Conservation (phyloP, 1,284 basidiomycete genomes). For the Golubevia sp. region DNA sequence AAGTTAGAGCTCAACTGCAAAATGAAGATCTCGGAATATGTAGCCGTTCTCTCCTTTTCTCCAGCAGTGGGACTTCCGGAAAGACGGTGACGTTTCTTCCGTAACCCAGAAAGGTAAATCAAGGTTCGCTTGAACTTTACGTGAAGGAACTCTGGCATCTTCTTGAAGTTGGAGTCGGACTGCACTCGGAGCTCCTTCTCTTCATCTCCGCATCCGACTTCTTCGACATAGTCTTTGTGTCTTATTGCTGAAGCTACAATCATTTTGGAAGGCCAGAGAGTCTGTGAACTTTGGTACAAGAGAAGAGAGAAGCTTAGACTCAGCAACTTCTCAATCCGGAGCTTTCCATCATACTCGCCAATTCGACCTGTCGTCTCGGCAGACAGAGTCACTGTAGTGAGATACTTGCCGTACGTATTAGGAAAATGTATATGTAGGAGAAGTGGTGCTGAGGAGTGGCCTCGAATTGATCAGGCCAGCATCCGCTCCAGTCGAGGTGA, state of each 20-base stretch:
- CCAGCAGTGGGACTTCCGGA: too few relatives aligned
- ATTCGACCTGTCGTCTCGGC: conserved; percentile 34
- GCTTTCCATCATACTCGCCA: conserved; percentile 38
- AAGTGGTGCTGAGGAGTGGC: too few relatives aligned
- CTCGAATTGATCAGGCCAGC: conserved; percentile 29
- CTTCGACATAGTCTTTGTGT: conserved; percentile 44
- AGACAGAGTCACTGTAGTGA: conserved; percentile 35
- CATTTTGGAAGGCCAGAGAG: conserved; percentile 53
- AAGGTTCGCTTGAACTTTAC: conserved; percentile 6
- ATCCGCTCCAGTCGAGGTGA: conserved; percentile 10
- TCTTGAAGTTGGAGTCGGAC: conserved; percentile 35
- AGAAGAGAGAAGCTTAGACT: too few relatives aligned
- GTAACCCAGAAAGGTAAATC: neutral
- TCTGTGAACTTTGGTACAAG: too few relatives aligned
- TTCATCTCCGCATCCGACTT: conserved; percentile 27
- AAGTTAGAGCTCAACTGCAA: neutral
- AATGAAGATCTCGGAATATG: too few relatives aligned
- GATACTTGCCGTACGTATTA: conserved; percentile 36
- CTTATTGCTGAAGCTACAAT: conserved; percentile 52
- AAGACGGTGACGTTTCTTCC: neutral
- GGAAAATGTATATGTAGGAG: too few relatives aligned
- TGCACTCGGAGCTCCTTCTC: conserved; percentile 33
- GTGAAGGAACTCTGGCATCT: conserved; percentile 19
- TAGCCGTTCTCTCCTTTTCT: too few relatives aligned
- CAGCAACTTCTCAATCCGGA: too few relatives aligned